Base-by-base conservation (phyloP, 1,284 basidiomycete species). In the Ustilago nuda region DNA sequence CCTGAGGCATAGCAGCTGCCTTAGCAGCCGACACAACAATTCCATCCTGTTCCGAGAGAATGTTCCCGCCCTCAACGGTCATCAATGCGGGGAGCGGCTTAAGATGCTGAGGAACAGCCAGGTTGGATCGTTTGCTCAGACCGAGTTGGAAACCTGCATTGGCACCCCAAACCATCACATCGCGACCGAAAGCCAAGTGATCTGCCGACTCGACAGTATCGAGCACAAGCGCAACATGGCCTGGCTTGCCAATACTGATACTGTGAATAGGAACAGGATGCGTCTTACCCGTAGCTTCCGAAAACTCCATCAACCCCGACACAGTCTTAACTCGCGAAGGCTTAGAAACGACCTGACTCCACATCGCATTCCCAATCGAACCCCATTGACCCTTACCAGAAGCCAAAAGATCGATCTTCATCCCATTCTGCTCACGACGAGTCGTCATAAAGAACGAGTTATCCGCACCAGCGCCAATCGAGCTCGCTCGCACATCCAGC, bases 341-440 rank as follows among this genome's bases (percentile, higher is more conserved):
- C 50, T 88, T 88, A 36, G 91, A 89, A 76, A 92, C 92, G 0
- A 91, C 91, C 73, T 91, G 94, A 79, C 89, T 92, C 88, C 90
- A 95, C 51, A 89, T 85, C n/a, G 89, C 90, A 66, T 93, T 94
- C 0, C 95, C 95, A 4, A 98, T 89, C 3, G 92, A 92, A 12
- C 95, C 95, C 86, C 90, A 93, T 84, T 92, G 91, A 72, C 95
- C 88, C 91, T 94, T 87, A 0, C 95, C 95, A 74, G 91, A 92
- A 56, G 93, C 90, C 37, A 95, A 88, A 4, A 96, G 84, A 79
- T 97, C 94, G 37, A 84, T 75, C 76, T 78, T 70, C 50, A 64
- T 19, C 5, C 54, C 56, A 7, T 50, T 58, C 13, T 61, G n/a
- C 35, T 68, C 69, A 33, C 70, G 66, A 23, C 62, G 56, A 8